These are phyloP conservation scores for Eucalyptus melliodora DNA, from an alignment of 345 rosid genomes.

Conservation along the genomic window DNA sequence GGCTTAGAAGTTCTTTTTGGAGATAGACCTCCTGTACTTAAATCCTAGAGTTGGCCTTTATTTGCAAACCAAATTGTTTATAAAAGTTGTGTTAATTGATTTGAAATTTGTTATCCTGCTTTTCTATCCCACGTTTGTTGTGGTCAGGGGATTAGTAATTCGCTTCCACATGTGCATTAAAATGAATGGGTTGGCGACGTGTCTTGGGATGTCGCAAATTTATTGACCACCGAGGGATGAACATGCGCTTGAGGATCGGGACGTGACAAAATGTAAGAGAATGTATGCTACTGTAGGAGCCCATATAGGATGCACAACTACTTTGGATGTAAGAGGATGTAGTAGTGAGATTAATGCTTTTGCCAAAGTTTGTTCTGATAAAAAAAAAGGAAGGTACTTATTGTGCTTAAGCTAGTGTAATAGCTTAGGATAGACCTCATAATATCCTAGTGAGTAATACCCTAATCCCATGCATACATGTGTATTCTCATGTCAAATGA, in stretches of 20 bases:
- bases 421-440: not conserved
- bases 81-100: too few relatives aligned
- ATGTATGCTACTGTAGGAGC: not conserved
- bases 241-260: accelerated
- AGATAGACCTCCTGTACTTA: too few relatives aligned
- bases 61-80: too few relatives aligned
- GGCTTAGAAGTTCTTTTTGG: too few relatives aligned
- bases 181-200: accelerated
- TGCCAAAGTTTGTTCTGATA: not conserved
- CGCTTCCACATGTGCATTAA: too few relatives aligned
- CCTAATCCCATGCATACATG: not conserved
- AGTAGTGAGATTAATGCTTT: not conserved
- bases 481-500: not conserved
- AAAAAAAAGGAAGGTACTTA: not conserved
- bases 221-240: accelerated
- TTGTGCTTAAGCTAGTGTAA: not conserved
- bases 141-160: too few relatives aligned
- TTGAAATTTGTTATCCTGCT: too few relatives aligned
- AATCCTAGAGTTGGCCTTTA: too few relatives aligned
- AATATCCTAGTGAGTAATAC: not conserved
- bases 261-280: not conserved
- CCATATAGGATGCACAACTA: accelerated
- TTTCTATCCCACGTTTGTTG: too few relatives aligned
- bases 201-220: accelerated
- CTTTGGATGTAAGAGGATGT: not conserved